Evolutionary conservation across 169 alveolate genomes (phyloP).

Genomic region (Ichthyophthirius multifiliis): DNA sequence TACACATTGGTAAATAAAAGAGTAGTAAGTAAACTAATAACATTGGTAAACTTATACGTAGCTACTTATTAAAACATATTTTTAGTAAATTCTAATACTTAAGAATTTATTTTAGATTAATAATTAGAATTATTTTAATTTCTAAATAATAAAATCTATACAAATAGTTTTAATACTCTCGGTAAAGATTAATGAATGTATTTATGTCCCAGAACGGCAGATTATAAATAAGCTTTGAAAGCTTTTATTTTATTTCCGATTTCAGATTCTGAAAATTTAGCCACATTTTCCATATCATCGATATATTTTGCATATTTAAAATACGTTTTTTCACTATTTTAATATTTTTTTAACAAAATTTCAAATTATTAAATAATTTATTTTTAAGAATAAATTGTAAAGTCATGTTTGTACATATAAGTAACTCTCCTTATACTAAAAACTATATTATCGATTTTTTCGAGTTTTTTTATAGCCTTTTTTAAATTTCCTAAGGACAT

Average conservation of each 20-base stretch:
- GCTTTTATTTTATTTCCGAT: not conserved
- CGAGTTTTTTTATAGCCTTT: not conserved
- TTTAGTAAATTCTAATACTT: too few relatives aligned
- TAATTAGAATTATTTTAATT: not conserved
- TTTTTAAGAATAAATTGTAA: not conserved
- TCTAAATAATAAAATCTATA: not conserved
- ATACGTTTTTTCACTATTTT: not conserved
- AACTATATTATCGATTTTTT: not conserved
- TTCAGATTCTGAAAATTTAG: not conserved
- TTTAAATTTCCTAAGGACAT: not conserved
- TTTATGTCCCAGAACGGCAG: constrained; percentile 42
- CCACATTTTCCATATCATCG: not conserved
- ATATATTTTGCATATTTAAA: not conserved
- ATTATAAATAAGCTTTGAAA: constrained; percentile 1
- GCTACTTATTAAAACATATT: too few relatives aligned
- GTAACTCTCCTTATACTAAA: not conserved
- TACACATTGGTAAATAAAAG: too few relatives aligned
- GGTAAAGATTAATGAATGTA: constrained; percentile 54
- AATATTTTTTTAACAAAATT: not conserved
- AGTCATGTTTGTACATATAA: not conserved
- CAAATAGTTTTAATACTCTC: constrained; percentile 41
- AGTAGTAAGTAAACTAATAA: too few relatives aligned
- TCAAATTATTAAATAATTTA: not conserved
- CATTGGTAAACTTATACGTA: too few relatives aligned
- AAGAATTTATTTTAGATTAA: not conserved